Conservation (phyloP, 2,329 filamentous ascomycete genomes). For the Madurella fahalii region DNA sequence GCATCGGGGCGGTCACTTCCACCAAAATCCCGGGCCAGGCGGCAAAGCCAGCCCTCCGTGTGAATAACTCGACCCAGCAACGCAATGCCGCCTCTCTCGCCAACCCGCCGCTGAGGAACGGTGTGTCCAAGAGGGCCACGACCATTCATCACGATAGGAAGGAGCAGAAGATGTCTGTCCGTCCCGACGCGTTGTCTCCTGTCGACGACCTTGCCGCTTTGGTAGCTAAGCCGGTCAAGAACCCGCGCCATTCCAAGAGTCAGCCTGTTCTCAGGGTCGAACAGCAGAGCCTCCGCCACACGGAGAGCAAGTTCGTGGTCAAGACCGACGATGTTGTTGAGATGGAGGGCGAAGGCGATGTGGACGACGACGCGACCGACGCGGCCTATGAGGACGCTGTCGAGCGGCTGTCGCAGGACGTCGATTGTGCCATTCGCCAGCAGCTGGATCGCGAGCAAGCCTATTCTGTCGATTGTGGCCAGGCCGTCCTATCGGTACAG, state of each 20-base stretch:
- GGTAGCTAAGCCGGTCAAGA: slow-evolving; percentile 26
- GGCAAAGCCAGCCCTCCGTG: slow-evolving; percentile 10
- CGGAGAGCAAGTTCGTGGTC: slow-evolving; percentile 41
- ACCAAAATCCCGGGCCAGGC: background rate
- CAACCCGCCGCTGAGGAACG: slow-evolving; percentile 21
- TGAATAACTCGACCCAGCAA: slow-evolving; percentile 9
- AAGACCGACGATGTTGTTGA: slow-evolving; percentile 20
- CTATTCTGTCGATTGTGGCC: slow-evolving; percentile 11
- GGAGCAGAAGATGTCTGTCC: slow-evolving; percentile 8
- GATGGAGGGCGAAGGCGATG: slow-evolving; percentile 31
- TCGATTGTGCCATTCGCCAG: slow-evolving; percentile 1
- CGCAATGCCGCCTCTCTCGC: slow-evolving; percentile 10
- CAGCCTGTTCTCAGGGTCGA: slow-evolving; percentile 48
- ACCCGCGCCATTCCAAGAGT: slow-evolving; percentile 49
- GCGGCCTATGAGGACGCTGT: slow-evolving; percentile 44
- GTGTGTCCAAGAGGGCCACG: slow-evolving; percentile 27
- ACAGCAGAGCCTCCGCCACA: slow-evolving; percentile 39
- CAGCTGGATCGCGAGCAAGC: slow-evolving; percentile 7
- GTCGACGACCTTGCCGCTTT: slow-evolving; percentile 18
- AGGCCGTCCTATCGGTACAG: background rate
- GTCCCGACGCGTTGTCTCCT: slow-evolving; percentile 8
- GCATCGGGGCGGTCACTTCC: background rate
- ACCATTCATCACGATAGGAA: slow-evolving; percentile 27
- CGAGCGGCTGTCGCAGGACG: slow-evolving; percentile 34
- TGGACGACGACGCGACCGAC: slow-evolving; percentile 37